Conservation (phyloP, 306 rosid species). For the Casuarina glauca region DNA sequence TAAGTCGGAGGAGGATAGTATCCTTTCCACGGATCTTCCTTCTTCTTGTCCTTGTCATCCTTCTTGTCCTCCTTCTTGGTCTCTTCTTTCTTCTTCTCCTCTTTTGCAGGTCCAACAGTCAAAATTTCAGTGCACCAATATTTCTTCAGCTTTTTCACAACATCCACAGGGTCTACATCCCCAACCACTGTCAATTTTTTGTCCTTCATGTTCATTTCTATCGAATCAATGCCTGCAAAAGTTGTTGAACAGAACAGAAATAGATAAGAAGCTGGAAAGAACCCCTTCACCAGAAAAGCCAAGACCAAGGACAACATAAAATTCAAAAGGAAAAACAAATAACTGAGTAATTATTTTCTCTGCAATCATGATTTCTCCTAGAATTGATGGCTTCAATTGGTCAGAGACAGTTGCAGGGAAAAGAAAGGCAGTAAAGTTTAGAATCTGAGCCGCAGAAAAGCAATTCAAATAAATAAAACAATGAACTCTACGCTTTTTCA, state of each 20-base stretch:
- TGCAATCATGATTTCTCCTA: too few species aligned
- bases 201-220: slow-evolving; percentile 88
- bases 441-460: neutral
- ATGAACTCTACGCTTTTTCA: neutral
- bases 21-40: slow-evolving; percentile 34
- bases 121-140: slow-evolving; percentile 63
- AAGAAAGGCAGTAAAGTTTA: neutral
- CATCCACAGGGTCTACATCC: slow-evolving; percentile 54
- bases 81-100: slow-evolving; percentile 49
- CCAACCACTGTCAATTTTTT: slow-evolving; percentile 73
- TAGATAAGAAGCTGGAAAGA: neutral
- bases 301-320: too few species aligned
- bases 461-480: neutral
- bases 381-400: neutral
- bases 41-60: slow-evolving; percentile 23
- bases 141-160: slow-evolving; percentile 65
- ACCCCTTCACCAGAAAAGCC: neutral
- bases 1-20: slow-evolving; percentile 40
- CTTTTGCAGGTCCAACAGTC: slow-evolving; percentile 82
- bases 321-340: too few species aligned
- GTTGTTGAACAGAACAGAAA: neutral
- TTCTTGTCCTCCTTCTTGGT: slow-evolving; percentile 26
- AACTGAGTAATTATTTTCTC: too few species aligned
- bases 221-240: slow-evolving; percentile 72
- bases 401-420: neutral